Percentiles rank a stretch among this genome's conserved stretches.
These are phyloP conservation scores for Thermoascus crustaceus DNA, from an alignment of 2,329 filamentous ascomycete species.

Conservation along the genomic window DNA sequence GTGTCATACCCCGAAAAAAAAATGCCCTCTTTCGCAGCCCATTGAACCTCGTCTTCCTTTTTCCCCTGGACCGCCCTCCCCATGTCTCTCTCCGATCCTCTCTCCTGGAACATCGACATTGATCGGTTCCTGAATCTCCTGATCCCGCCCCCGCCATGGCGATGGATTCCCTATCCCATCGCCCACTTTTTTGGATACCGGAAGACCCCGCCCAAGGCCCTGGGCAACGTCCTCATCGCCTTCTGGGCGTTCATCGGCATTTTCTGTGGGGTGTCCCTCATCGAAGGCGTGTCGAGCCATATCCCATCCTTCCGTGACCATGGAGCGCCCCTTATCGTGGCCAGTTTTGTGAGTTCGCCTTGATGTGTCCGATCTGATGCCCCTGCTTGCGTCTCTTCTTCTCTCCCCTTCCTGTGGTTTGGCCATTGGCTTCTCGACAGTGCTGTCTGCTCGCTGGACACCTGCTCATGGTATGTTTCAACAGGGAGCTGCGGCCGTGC, in stretches of 20 bases:
- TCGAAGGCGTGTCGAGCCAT: conserved; percentile 49
- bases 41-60: neutral
- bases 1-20: too few relatives aligned
- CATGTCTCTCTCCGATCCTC: conserved; percentile 14
- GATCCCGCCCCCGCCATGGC: conserved; percentile 58
- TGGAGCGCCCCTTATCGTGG: conserved; percentile 55
- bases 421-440: conserved; percentile 3
- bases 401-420: neutral
- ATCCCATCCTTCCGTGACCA: conserved; percentile 47
- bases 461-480: neutral
- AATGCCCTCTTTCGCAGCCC: too few relatives aligned
- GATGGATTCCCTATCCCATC: conserved; percentile 55
- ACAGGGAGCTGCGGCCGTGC: conserved; percentile 66
- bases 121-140: conserved; percentile 67
- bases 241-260: conserved; percentile 59
- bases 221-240: conserved; percentile 53
- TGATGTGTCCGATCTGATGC: too few relatives aligned
- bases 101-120: conserved; percentile 56
- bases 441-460: neutral
- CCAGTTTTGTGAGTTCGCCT: conserved; percentile 61
- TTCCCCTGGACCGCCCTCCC: too few relatives aligned
- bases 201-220: conserved; percentile 21
- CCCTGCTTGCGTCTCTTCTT: neutral
- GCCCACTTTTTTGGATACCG: conserved; percentile 63
- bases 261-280: conserved; percentile 52